A percentile compares a stretch with the other conserved stretches of the same genome.
Evolutionary conservation across 169 alveolate species (phyloP).

Genomic region (Plasmodium cynomolgi): DNA sequence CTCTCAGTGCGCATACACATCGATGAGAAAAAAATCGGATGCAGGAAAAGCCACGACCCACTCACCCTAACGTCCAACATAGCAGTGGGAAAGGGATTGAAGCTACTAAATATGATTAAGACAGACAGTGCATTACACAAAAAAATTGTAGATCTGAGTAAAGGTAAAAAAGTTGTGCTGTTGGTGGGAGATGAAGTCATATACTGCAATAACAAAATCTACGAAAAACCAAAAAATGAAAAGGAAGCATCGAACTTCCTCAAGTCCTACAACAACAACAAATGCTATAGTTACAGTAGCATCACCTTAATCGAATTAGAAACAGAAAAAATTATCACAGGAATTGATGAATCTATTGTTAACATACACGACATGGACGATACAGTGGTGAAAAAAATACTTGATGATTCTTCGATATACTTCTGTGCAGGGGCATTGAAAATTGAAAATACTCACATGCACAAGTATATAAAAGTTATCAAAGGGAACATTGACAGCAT

Average conservation of each 20-base stretch:
- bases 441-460: conserved; percentile 54
- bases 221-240: conserved; percentile 57
- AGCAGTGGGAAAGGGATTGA: conserved; percentile 56
- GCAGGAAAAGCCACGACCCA: conserved; percentile 53
- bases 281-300: conserved; percentile 48
- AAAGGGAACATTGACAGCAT: conserved; percentile 70
- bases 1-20: conserved; percentile 34
- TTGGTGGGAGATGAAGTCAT: conserved; percentile 71
- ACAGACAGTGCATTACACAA: neutral
- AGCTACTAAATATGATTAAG: conserved; percentile 32
- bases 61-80: conserved; percentile 63
- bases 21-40: conserved; percentile 67
- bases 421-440: conserved; percentile 73
- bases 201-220: conserved; percentile 55
- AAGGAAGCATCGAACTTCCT: conserved; percentile 51
- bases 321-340: conserved; percentile 42
- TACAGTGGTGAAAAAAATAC: conserved; percentile 10
- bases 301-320: conserved; percentile 37
- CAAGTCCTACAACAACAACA: conserved; percentile 50
- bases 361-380: conserved; percentile 38
- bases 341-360: conserved; percentile 55
- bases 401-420: conserved; percentile 27
- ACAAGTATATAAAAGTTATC: conserved; percentile 24
- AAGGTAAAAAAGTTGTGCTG: conserved; percentile 34
- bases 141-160: conserved; percentile 6